Base-by-base conservation (phyloP, 2,329 filamentous ascomycete species). In the Pseudogymnoascus verrucosus region DNA sequence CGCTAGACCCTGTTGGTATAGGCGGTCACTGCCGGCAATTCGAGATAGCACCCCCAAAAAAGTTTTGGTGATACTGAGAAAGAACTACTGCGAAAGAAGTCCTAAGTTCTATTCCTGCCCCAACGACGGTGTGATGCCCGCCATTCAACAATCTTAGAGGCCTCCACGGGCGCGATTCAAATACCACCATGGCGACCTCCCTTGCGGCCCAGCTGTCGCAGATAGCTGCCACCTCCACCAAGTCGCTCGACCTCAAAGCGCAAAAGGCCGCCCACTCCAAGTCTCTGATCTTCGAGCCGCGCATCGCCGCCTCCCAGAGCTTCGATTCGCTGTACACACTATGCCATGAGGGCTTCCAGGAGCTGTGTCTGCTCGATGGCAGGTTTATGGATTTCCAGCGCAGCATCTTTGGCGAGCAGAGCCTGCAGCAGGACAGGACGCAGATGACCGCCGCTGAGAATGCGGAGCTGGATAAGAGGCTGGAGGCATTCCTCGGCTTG, bases 181-280 rank as follows among this genome's bases (percentile, higher is more conserved):
- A 26, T 37, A 26, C 57, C 10, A 64, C 54, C 64, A 96, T 96
- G 91, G 83, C 88, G 71, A 91, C 92, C 66, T 88, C 91, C 74
- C 89, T 99, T 70, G 90, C 93, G 78, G 87, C 91, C 79, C 96
- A 99, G 84, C 82, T 99, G 80, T 91, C 93, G 80, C 87, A 91
- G 74, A 93, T 99, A 74, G 91, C 93, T 70, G 88, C 89, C 69
- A 90, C 90, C 73, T 96, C 91, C 71, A 96, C 93, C 70, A 89
- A 93, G 74, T 89, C 93, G 69, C 85, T 98, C 72, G 91, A 98
- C 74, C 83, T 96, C 70, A 96, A 96, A 78, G 91, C 93, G 71
- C 92, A 97, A 78, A 93, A 92, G 77, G 86, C 89, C 66, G 87
- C 91, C 67, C 95, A 99, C 78, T 91, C 91, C 68, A 93, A 97